These are phyloP conservation scores for Anastatica hierochuntica DNA, from an alignment of 345 rosid genomes.

Conservation along the genomic window DNA sequence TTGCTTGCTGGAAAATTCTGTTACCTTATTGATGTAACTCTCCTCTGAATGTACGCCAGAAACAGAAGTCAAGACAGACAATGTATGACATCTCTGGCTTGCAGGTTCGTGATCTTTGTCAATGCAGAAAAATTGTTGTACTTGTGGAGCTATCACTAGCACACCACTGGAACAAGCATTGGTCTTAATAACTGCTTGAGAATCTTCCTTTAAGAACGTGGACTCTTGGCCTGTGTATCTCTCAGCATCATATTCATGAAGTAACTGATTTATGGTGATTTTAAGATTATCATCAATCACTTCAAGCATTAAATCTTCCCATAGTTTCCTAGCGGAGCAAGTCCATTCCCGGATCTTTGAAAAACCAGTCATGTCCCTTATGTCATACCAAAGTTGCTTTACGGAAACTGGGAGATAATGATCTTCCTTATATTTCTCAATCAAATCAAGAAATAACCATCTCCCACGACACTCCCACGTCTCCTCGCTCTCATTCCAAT, in stretches of 20 bases:
- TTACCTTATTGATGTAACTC: neutral
- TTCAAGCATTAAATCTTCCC: slow-evolving; percentile 37
- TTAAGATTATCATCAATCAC: slow-evolving; percentile 39
- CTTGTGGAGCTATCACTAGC: slow-evolving; percentile 18
- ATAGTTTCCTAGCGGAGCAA: slow-evolving; percentile 23
- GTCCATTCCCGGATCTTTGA: slow-evolving; percentile 46
- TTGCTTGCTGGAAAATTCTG: slow-evolving; percentile 18
- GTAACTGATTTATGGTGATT: slow-evolving; percentile 23
- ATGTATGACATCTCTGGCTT: slow-evolving; percentile 15
- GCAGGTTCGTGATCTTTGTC: slow-evolving; percentile 9
- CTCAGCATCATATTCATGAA: slow-evolving; percentile 11
- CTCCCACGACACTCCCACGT: slow-evolving; percentile 56
- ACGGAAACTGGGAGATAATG: slow-evolving; percentile 42
- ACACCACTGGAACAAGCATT: neutral
- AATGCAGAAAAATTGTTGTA: slow-evolving; percentile 2
- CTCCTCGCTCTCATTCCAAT: slow-evolving; percentile 48
- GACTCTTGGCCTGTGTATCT: slow-evolving; percentile 16
- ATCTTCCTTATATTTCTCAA: slow-evolving; percentile 33
- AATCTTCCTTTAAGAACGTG: slow-evolving; percentile 6
- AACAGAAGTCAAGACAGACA: slow-evolving; percentile 18
- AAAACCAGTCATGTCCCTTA: slow-evolving; percentile 40
- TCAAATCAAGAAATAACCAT: slow-evolving; percentile 59
- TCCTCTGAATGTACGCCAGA: slow-evolving; percentile 17
- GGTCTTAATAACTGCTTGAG: slow-evolving; percentile 14
- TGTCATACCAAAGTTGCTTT: slow-evolving; percentile 72